Conservation (phyloP, 805 yeast genomes). For the Wickerhamiella australiensis region DNA sequence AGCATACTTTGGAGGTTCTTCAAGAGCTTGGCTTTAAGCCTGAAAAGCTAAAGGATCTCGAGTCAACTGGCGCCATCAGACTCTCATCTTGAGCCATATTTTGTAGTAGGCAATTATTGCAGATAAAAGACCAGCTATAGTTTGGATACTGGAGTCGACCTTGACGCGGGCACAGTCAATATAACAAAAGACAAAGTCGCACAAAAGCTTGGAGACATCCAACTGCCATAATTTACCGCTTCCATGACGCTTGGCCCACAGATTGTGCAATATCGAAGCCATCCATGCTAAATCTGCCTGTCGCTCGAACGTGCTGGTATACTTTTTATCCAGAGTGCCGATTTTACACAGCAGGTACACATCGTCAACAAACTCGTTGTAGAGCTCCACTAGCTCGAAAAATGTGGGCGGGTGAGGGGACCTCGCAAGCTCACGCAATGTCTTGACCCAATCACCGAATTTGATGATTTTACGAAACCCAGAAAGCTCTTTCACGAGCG, state of each 20-base stretch:
- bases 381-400: slow-evolving; percentile 19
- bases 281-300: slow-evolving; percentile 25
- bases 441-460: slow-evolving; percentile 24
- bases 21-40: slow-evolving; percentile 19
- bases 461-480: slow-evolving; percentile 26
- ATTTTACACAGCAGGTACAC: slow-evolving; percentile 23
- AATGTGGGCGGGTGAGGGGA: neutral
- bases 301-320: slow-evolving; percentile 16
- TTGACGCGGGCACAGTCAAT: slow-evolving; percentile 23
- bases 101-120: slow-evolving; percentile 20
- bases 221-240: slow-evolving; percentile 1
- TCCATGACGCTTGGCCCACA: slow-evolving; percentile 12
- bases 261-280: slow-evolving; percentile 19
- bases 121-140: slow-evolving; percentile 21
- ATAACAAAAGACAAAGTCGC: slow-evolving; percentile 24
- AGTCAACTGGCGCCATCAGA: slow-evolving; percentile 22
- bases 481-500: slow-evolving; percentile 22
- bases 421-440: slow-evolving; percentile 12
- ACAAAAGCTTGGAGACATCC: slow-evolving; percentile 21
- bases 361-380: slow-evolving; percentile 25
- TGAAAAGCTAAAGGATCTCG: slow-evolving; percentile 22
- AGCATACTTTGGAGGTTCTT: slow-evolving; percentile 30
- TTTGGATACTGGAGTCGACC: slow-evolving; percentile 20
- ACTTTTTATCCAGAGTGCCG: slow-evolving; percentile 20
- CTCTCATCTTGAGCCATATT: slow-evolving; percentile 13